Evolutionary conservation across 352 stramenopile species (phyloP).

Genomic region (Phytophthora ramorum): DNA sequence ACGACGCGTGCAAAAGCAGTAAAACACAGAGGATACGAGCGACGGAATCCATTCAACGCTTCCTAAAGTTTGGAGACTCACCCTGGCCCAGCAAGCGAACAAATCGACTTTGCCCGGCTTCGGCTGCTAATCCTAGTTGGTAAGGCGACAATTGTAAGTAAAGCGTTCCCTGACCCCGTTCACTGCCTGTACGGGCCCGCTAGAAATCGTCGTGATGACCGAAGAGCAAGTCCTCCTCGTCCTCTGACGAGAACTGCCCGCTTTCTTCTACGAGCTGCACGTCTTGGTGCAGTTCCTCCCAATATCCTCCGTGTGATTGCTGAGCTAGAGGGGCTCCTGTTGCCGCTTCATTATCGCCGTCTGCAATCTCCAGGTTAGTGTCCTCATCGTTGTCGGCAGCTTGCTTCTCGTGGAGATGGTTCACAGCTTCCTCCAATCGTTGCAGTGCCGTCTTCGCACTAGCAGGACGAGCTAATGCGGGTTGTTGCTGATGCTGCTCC

Average conservation of each 20-base stretch:
- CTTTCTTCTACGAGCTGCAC: constrained; percentile 81
- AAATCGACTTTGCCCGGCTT: constrained; percentile 12
- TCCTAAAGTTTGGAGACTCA: constrained; percentile 17
- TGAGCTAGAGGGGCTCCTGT: constrained; percentile 3
- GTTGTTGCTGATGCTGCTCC: constrained; percentile 15
- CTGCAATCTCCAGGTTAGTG: constrained; percentile 1
- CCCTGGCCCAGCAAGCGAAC: constrained; percentile 18
- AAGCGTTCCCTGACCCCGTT: constrained; percentile 25
- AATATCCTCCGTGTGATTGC: constrained; percentile 46
- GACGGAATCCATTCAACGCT: not conserved
- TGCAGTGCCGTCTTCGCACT: constrained; percentile 33
- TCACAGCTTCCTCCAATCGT: constrained; percentile 40
- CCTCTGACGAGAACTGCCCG: constrained; percentile 74
- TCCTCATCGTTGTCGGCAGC: constrained; percentile 21
- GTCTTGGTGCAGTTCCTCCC: constrained; percentile 74
- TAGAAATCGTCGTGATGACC: constrained; percentile 19
- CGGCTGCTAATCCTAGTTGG: constrained; percentile 34
- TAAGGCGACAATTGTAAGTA: constrained; percentile 34
- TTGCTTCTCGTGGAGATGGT: constrained; percentile 42
- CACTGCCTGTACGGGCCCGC: not conserved
- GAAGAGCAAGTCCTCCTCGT: constrained; percentile 42
- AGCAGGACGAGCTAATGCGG: constrained; percentile 6
- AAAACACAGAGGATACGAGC: constrained; percentile 4
- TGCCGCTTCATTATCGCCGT: constrained; percentile 1
- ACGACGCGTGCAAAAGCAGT: constrained; percentile 26